A percentile compares a stretch with the other conserved stretches of the same genome.
Conservation (phyloP, 768 basidiomycete species). For the Russula sp. region DNA sequence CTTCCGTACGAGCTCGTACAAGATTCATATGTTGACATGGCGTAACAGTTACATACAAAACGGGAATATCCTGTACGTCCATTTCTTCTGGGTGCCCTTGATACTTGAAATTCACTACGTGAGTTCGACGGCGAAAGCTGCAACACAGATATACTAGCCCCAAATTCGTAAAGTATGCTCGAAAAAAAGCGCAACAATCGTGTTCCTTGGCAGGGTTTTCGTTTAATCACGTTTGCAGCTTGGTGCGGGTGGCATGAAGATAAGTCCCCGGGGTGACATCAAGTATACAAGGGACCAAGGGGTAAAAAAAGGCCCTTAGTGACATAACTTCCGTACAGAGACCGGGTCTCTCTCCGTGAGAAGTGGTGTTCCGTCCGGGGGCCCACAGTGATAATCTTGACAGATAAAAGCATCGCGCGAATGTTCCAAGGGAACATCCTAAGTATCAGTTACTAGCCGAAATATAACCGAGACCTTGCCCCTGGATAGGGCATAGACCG, state of each 20-base stretch:
- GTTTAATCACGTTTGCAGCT: neutral
- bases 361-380: neutral
- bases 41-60: conserved; percentile 7
- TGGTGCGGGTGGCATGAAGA: neutral
- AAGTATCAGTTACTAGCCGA: conserved; percentile 14
- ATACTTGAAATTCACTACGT: neutral
- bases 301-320: neutral
- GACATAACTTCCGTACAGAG: conserved; percentile 3
- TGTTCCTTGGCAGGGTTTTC: neutral
- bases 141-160: neutral
- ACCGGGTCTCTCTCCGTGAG: neutral
- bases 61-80: neutral
- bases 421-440: conserved; percentile 15
- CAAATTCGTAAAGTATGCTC: conserved; percentile 1
- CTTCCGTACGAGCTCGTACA: neutral
- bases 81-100: neutral
- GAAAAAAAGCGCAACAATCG: neutral
- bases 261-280: neutral
- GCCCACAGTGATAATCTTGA: conserved; percentile 4
- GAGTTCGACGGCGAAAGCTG: neutral
- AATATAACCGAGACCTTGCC: conserved; percentile 11
- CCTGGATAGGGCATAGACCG: conserved; percentile 9
- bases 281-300: neutral
- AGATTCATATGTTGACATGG: conserved; percentile 1
- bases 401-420: conserved; percentile 11